phyloP scores from a whole-genome alignment of 306 rosid genomes.

The Cucurbita argyrosperma region DNA sequence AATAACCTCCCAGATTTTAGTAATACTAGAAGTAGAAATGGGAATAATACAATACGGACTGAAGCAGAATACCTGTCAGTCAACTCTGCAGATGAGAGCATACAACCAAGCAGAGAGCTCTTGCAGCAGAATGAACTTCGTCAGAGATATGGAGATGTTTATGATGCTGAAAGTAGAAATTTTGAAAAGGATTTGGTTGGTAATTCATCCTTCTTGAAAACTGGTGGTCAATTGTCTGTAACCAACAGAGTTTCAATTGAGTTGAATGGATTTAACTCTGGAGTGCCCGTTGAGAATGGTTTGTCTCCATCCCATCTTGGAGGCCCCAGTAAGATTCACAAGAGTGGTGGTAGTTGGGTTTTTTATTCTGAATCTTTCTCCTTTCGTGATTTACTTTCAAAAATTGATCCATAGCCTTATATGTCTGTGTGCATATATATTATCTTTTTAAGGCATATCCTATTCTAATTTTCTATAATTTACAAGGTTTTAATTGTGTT shows the following conservation, averaged over 20 bases:
- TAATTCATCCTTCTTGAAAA: constrained; percentile 15
- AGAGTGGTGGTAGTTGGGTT: constrained; percentile 32
- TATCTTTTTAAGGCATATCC: not conserved
- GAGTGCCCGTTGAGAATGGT: constrained; percentile 23
- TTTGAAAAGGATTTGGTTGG: constrained; percentile 11
- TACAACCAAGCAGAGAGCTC: constrained; percentile 9
- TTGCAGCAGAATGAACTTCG: not conserved
- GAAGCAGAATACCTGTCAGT: constrained; percentile 6
- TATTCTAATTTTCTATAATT: not conserved
- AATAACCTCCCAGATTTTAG: constrained; percentile 9
- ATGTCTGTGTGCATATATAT: too few species aligned
- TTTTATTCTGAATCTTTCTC: constrained; percentile 12
- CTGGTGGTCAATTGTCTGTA: constrained; percentile 19
- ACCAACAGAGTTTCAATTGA: constrained; percentile 19
- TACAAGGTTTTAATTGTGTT: not conserved
- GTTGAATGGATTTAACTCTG: constrained; percentile 10
- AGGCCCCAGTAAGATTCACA: constrained; percentile 16
- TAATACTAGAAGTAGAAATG: constrained; percentile 9
- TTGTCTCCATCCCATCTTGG: constrained; percentile 11
- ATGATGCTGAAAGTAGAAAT: not conserved
- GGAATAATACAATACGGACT: constrained; percentile 1
- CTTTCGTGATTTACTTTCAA: not conserved
- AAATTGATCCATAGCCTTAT: not conserved
- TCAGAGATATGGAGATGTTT: not conserved
- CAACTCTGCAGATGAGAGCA: constrained; percentile 13